A percentile compares a stretch with the other conserved stretches of the same genome.
phyloP scores from a whole-genome alignment of 2,329 filamentous ascomycete species.

The Dactylonectria macrodidyma region DNA sequence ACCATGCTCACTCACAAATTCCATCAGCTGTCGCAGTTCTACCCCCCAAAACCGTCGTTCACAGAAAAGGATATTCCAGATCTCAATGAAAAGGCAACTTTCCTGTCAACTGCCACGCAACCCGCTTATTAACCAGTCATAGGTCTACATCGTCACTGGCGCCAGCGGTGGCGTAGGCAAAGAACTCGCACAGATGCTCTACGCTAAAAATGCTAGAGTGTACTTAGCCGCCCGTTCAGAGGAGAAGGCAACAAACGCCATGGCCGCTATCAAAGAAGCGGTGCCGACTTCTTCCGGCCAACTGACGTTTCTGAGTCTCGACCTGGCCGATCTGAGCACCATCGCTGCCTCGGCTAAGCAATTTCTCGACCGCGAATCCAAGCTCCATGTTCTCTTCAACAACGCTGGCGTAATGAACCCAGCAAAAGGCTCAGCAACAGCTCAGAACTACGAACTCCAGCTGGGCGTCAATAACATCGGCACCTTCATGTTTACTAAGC shows the following conservation, averaged over 20 bases:
- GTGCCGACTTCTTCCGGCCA: slow-evolving; percentile 54
- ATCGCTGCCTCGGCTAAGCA: slow-evolving; percentile 42
- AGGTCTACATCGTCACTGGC: slow-evolving; percentile 67
- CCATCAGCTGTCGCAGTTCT: slow-evolving; percentile 8
- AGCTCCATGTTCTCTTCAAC: slow-evolving; percentile 57
- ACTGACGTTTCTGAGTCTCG: slow-evolving; percentile 59
- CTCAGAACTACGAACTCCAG: slow-evolving; percentile 59
- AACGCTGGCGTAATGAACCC: slow-evolving; percentile 60
- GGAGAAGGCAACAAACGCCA: slow-evolving; percentile 59
- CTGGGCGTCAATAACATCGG: slow-evolving; percentile 60
- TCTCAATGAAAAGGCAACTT: slow-evolving; percentile 15
- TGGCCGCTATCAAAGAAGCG: slow-evolving; percentile 57
- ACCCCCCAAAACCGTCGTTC: slow-evolving; percentile 10
- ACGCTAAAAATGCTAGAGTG: slow-evolving; percentile 66
- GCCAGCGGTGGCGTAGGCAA: slow-evolving; percentile 61
- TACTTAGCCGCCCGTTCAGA: slow-evolving; percentile 66
- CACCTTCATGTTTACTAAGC: slow-evolving; percentile 57
- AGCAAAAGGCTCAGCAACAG: slow-evolving; percentile 54
- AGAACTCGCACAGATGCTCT: slow-evolving; percentile 67
- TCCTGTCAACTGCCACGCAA: too few species aligned
- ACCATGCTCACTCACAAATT: not conserved
- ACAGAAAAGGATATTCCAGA: slow-evolving; percentile 23
- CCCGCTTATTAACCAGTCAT: not conserved
- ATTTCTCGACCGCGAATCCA: slow-evolving; percentile 42
- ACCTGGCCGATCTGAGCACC: slow-evolving; percentile 52